phyloP scores from a whole-genome alignment of 1,139 yeast genomes.

The Suhomyces coccinellae region DNA sequence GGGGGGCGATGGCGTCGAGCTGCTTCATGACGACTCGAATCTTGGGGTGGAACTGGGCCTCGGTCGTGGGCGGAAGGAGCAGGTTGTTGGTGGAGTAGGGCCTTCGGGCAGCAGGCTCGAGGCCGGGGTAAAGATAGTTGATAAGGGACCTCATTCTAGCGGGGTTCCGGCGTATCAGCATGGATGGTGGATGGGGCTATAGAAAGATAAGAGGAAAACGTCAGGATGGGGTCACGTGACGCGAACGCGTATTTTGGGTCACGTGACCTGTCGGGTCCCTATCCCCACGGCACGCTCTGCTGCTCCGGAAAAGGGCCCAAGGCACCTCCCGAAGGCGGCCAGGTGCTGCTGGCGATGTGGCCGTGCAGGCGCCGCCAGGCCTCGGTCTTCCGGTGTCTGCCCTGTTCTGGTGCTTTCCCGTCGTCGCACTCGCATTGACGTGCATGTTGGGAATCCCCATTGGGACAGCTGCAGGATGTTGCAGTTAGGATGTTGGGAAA shows the following conservation, averaged over 20 bases:
- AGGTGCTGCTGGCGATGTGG: too few relatives aligned
- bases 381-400: too few relatives aligned
- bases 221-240: slow-evolving; percentile 2
- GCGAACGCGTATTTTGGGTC: not conserved
- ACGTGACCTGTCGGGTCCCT: too few relatives aligned
- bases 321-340: too few relatives aligned
- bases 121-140: slow-evolving; percentile 9
- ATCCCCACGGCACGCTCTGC: too few relatives aligned
- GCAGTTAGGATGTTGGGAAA: too few relatives aligned
- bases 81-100: slow-evolving; percentile 34
- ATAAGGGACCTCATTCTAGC: slow-evolving; percentile 9
- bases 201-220: slow-evolving; percentile 3
- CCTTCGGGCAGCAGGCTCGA: slow-evolving; percentile 15
- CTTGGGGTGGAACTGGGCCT: slow-evolving; percentile 47
- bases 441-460: too few relatives aligned
- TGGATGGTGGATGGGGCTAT: not conserved
- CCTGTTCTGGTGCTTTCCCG: too few relatives aligned
- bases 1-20: slow-evolving; percentile 66
- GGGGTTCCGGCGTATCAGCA: slow-evolving; percentile 4
- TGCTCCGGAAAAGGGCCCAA: too few relatives aligned
- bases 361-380: too few relatives aligned
- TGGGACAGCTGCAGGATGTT: too few relatives aligned
- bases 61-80: slow-evolving; percentile 18
- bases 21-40: slow-evolving; percentile 53
- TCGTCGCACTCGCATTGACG: too few relatives aligned